These are phyloP conservation scores for Blastocystis sp. DNA, from an alignment of 352 stramenopile genomes.

Conservation along the genomic window DNA sequence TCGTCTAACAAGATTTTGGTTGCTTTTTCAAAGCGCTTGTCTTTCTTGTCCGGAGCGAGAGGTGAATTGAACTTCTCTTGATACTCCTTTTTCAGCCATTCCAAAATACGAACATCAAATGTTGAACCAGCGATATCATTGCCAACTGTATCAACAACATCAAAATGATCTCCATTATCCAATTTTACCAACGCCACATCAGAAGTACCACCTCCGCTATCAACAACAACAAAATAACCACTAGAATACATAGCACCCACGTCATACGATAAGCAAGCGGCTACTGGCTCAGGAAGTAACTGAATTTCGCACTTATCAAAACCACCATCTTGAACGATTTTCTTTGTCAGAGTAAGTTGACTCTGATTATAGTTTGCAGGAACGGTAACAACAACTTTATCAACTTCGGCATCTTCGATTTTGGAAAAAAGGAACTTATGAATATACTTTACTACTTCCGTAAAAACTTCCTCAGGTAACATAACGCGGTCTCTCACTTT, in stretches of 20 bases:
- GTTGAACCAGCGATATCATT: constrained; percentile 81
- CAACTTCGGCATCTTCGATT: neutral
- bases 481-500: neutral
- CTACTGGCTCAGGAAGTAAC: constrained; percentile 87
- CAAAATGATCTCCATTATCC: constrained; percentile 64
- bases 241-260: constrained; percentile 85
- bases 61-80: neutral
- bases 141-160: constrained; percentile 74
- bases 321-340: neutral
- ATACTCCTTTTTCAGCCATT: neutral
- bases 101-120: constrained; percentile 64
- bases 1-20: neutral
- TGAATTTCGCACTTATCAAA: neutral
- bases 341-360: neutral
- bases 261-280: constrained; percentile 93
- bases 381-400: neutral
- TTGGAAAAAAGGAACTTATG: neutral
- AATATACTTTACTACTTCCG: neutral
- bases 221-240: constrained; percentile 68
- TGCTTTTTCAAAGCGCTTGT: neutral
- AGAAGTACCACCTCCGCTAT: constrained; percentile 32
- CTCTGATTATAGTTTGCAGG: neutral
- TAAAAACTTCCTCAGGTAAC: neutral
- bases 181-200: neutral
- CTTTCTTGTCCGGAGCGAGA: neutral